Evolutionary conservation across 169 alveolate genomes (phyloP).

Genomic region (Babesia caballi): DNA sequence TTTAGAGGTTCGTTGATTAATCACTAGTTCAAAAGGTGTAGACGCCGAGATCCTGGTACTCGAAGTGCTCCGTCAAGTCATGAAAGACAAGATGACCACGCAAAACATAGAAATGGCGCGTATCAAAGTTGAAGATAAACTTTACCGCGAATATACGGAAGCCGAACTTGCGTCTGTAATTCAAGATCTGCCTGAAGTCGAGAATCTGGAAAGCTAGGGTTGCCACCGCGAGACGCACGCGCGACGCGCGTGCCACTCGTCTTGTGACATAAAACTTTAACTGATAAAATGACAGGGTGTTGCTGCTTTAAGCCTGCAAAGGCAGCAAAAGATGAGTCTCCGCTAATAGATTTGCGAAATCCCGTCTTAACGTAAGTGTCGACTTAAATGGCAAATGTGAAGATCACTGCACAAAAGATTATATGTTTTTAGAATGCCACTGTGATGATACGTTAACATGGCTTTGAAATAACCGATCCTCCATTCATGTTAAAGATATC

Average conservation of each 20-base stretch:
- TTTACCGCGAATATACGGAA: conserved; percentile 66
- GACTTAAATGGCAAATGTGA: too few relatives aligned
- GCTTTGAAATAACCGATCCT: too few relatives aligned
- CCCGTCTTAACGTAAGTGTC: not conserved
- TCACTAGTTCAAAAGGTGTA: not conserved
- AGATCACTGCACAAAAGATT: too few relatives aligned
- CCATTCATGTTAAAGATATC: too few relatives aligned
- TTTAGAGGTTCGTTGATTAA: conserved; percentile 76
- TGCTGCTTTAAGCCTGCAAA: not conserved
- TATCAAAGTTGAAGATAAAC: conserved; percentile 68
- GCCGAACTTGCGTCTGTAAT: conserved; percentile 26
- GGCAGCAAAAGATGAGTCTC: not conserved
- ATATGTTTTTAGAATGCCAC: too few relatives aligned
- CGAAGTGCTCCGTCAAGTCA: conserved; percentile 93
- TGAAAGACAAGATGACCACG: conserved; percentile 95
- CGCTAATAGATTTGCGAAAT: not conserved
- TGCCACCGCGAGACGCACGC: conserved; percentile 11
- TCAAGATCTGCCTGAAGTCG: conserved; percentile 45
- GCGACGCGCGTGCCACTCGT: not conserved
- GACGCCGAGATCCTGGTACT: conserved; percentile 94
- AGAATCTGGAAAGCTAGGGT: conserved; percentile 12
- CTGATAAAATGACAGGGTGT: conserved; percentile 4
- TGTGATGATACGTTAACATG: too few relatives aligned
- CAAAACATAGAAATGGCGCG: conserved; percentile 94
- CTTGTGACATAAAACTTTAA: not conserved